A percentile compares a stretch with the other conserved stretches of the same genome.
Evolutionary conservation across 2,329 filamentous ascomycete species (phyloP).

Genomic region (Ascosphaera aggregata): DNA sequence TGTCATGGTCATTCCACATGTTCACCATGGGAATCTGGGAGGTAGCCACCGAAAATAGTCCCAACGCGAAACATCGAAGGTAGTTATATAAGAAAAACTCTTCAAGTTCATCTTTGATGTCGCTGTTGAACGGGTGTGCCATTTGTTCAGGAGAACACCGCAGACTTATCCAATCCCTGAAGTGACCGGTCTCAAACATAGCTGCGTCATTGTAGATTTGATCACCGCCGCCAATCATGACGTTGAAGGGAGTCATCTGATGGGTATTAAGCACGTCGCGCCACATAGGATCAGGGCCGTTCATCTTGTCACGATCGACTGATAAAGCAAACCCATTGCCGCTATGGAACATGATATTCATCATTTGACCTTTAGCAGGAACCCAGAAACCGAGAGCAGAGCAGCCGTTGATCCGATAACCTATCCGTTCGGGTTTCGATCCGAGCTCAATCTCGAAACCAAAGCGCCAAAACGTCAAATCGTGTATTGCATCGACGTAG

Average conservation of each 20-base stretch:
- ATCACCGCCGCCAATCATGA: slow-evolving; percentile 93
- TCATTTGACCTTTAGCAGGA: slow-evolving; percentile 55
- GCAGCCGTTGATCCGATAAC: slow-evolving; percentile 85
- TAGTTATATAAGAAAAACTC: slow-evolving; percentile 74
- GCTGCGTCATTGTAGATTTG: slow-evolving; percentile 90
- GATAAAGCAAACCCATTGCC: slow-evolving; percentile 86
- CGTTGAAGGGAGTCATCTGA: slow-evolving; percentile 79
- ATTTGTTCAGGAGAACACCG: slow-evolving; percentile 64
- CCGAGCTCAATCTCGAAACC: slow-evolving; percentile 79
- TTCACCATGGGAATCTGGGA: slow-evolving; percentile 97
- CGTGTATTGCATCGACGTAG: slow-evolving; percentile 61
- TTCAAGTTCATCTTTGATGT: slow-evolving; percentile 77
- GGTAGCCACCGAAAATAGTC: slow-evolving; percentile 76
- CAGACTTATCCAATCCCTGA: slow-evolving; percentile 64
- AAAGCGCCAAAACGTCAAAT: slow-evolving; percentile 92
- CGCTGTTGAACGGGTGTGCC: slow-evolving; percentile 48
- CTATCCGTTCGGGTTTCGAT: slow-evolving; percentile 57
- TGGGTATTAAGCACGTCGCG: slow-evolving; percentile 85
- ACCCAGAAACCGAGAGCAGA: slow-evolving; percentile 89
- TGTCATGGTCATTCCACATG: slow-evolving; percentile 89
- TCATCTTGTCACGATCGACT: slow-evolving; percentile 56
- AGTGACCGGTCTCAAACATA: slow-evolving; percentile 48
- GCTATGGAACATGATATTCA: slow-evolving; percentile 99
- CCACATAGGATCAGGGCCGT: slow-evolving; percentile 90
- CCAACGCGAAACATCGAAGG: slow-evolving; percentile 87